A percentile compares a stretch with the other conserved stretches of the same genome.
Evolutionary conservation across 2,329 filamentous ascomycete species (phyloP).

Genomic region (Ilyonectria mors-panacis): DNA sequence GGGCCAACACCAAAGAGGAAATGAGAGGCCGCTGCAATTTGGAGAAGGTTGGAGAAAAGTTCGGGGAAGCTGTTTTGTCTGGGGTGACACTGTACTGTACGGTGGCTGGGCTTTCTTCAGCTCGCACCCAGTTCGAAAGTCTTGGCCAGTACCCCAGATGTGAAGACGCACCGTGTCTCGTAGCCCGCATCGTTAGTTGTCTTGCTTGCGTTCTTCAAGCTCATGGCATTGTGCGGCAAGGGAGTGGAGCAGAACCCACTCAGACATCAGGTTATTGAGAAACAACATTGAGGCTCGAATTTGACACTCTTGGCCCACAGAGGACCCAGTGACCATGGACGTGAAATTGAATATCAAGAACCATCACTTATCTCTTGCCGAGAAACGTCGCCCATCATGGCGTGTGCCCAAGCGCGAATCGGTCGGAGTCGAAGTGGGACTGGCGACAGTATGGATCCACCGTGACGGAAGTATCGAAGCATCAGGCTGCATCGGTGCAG

Average conservation of each 20-base stretch:
- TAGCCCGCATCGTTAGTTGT: constrained; percentile 34
- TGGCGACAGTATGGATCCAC: constrained; percentile 34
- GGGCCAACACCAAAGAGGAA: constrained; percentile 35
- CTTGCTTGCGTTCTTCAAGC: constrained; percentile 38
- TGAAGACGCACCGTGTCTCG: constrained; percentile 26
- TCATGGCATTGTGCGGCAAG: constrained; percentile 31
- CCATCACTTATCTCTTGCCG: constrained; percentile 9
- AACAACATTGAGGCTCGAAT: constrained; percentile 23
- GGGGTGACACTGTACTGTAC: constrained; percentile 10
- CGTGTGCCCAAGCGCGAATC: constrained; percentile 23
- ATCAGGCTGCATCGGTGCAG: constrained; percentile 45
- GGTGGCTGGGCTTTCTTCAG: background rate
- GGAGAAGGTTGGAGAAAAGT: constrained; percentile 29
- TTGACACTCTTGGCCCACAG: background rate
- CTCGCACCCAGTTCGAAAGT: constrained; percentile 15
- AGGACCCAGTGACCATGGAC: constrained; percentile 7
- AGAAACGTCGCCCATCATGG: constrained; percentile 17
- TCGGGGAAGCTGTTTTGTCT: constrained; percentile 23
- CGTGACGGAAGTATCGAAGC: constrained; percentile 44
- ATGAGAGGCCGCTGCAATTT: constrained; percentile 26
- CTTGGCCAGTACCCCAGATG: constrained; percentile 29
- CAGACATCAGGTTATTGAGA: constrained; percentile 27
- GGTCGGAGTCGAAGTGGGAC: constrained; percentile 39
- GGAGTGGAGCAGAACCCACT: constrained; percentile 43
- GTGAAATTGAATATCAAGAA: constrained; percentile 29